Conservation (phyloP, 2,329 filamentous ascomycete species). For the Pyrenochaeta sp. region DNA sequence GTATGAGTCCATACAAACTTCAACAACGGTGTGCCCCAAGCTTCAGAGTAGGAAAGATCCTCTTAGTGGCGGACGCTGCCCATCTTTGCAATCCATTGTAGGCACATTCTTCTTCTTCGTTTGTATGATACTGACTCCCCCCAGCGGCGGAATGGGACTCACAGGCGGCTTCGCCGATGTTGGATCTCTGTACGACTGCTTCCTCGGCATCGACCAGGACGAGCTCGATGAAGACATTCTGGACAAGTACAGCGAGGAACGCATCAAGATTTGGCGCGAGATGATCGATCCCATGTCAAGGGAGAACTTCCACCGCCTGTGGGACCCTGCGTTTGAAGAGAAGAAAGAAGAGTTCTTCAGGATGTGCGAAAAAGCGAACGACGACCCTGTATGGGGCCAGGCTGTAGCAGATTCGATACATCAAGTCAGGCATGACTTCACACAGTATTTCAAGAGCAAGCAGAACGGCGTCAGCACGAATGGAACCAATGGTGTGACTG, state of each 20-base stretch:
- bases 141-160: constrained; percentile 65
- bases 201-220: constrained; percentile 49
- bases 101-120: background rate
- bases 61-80: constrained; percentile 68
- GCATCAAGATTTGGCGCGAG: constrained; percentile 44
- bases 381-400: constrained; percentile 40
- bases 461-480: constrained; percentile 8
- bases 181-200: constrained; percentile 67
- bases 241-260: constrained; percentile 44
- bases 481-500: constrained; percentile 5
- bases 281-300: constrained; percentile 48
- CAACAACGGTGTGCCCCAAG: constrained; percentile 66
- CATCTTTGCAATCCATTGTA: constrained; percentile 63
- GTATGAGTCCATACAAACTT: constrained; percentile 67
- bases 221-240: constrained; percentile 44
- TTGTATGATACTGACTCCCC: constrained; percentile 3
- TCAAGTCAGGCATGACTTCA: constrained; percentile 43
- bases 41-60: constrained; percentile 65
- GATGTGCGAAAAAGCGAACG: constrained; percentile 38
- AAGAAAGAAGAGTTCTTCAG: constrained; percentile 44
- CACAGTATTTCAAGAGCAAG: constrained; percentile 45
- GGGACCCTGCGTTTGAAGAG: constrained; percentile 34
- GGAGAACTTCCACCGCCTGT: constrained; percentile 50
- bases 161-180: constrained; percentile 71
- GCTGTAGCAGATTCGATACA: constrained; percentile 33